A percentile compares a stretch with the other conserved stretches of the same genome.
Evolutionary conservation across 73 alveolate genomes (phyloP).

Genomic region (Tetrahymena thermophila): DNA sequence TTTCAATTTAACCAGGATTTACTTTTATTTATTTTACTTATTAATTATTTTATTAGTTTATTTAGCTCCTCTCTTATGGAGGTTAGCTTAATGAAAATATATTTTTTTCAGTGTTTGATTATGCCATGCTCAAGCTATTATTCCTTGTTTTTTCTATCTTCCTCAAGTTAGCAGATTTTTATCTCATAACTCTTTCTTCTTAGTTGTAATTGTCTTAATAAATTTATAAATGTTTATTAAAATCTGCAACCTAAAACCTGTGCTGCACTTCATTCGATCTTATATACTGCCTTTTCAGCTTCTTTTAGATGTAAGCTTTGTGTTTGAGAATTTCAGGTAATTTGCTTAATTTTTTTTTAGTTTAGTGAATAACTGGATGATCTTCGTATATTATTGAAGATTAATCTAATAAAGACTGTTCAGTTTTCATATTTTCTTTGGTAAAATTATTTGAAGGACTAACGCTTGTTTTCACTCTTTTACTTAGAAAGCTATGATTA

Average conservation of each 20-base stretch:
- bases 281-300: background rate
- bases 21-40: too few relatives aligned
- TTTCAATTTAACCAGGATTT: background rate
- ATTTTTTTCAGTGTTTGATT: background rate
- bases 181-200: background rate
- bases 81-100: background rate
- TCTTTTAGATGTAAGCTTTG: background rate
- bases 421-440: background rate
- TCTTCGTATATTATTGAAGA: background rate
- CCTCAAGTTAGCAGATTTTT: background rate
- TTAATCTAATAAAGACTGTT: background rate
- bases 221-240: background rate
- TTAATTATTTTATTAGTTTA: background rate
- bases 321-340: background rate
- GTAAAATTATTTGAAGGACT: background rate
- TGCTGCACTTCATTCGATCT: background rate
- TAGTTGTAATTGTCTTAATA: background rate
- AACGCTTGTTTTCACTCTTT: background rate
- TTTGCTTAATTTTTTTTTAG: background rate
- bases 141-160: background rate
- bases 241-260: background rate
- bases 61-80: background rate
- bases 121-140: background rate
- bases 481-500: background rate
- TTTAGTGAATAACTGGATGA: background rate